Base-by-base conservation (phyloP, 495 filamentous ascomycete species). In the Hypoxylon lienhwacheense region DNA sequence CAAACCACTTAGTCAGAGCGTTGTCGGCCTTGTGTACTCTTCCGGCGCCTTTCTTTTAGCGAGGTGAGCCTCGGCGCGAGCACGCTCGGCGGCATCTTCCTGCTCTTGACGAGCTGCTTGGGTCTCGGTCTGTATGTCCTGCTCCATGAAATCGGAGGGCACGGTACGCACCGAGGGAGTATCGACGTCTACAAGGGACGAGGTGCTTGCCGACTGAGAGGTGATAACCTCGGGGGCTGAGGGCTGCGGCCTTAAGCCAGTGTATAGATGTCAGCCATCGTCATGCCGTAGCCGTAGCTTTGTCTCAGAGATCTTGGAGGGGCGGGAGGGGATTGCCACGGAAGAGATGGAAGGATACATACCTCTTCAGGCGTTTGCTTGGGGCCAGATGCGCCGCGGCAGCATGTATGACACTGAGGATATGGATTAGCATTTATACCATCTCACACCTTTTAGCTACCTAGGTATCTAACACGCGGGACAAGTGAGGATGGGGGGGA, bases 151-250 rank as follows among this genome's bases (percentile, higher is more conserved):
- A 60, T 85, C 77, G 3, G 87, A 76, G 12, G 85, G 85, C 0
- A 90, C 87, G 12, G 82, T 80, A 58, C 75, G 78, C 41, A 91
- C 77, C 41, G 88, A 85, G 8, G 85, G 85, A 1, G 77, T 74
- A 73, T 91, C 87, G 55, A 91, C 86, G 67, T 92, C 88, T 65
- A 91, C 74, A 34, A 92, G 78, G 24, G 82, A 88, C 7, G 79
- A 70, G 10, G 73, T 69, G 53, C 80, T 79, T 51, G 77, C 74
- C 24, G 74, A 74, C 62, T 85, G 80, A 49, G 77, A 77, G 53
- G 78, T 72, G 59, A 83, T 76, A 58, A 92, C 60, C 63, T 83
- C 70, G 3, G 85, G 82, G 4, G 82, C 72, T 57, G 77, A 87
- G 75, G 60, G 68, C 86, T 68, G 68, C 87, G 80, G 75, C 75